Evolutionary conservation across 1,284 basidiomycete genomes (phyloP).

Genomic region (Sutorius eximius): DNA sequence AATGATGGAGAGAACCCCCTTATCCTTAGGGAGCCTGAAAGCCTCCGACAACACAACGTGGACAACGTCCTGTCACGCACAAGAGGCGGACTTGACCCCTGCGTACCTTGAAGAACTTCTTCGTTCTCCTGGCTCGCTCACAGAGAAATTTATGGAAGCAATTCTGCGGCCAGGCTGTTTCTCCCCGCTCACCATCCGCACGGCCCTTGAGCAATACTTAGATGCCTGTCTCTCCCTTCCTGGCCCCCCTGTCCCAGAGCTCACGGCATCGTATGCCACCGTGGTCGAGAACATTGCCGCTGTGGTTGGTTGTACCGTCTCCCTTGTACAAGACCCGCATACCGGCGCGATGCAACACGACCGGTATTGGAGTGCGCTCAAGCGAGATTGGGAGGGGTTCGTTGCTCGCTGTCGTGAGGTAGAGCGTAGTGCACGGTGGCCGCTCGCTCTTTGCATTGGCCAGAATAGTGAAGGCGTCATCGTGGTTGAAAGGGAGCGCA

Average conservation of each 20-base stretch:
- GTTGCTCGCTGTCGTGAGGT: conserved; percentile 85
- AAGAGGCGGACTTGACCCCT: conserved; percentile 78
- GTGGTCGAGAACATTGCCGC: conserved; percentile 77
- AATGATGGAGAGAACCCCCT: conserved; percentile 56
- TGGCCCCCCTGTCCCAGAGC: conserved; percentile 49
- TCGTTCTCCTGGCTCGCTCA: conserved; percentile 66
- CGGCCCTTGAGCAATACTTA: conserved; percentile 81
- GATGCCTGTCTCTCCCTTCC: conserved; percentile 68
- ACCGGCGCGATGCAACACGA: conserved; percentile 79
- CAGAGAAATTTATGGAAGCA: conserved; percentile 77
- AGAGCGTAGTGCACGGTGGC: conserved; percentile 83
- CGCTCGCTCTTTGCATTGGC: conserved; percentile 63
- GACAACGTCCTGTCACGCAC: conserved; percentile 55
- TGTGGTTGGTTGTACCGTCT: conserved; percentile 85
- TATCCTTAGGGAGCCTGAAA: conserved; percentile 42
- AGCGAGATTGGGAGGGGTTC: conserved; percentile 92
- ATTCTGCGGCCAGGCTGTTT: conserved; percentile 87
- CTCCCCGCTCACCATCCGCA: conserved; percentile 75
- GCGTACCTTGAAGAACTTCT: conserved; percentile 83
- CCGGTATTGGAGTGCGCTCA: conserved; percentile 80
- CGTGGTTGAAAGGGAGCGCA: conserved; percentile 77
- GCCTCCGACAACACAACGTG: conserved; percentile 43
- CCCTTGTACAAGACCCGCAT: conserved; percentile 67
- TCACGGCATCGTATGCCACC: conserved; percentile 61
- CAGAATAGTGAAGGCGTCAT: conserved; percentile 52